Base-by-base conservation (phyloP, 352 stramenopile species). In the Pythium oligandrum region DNA sequence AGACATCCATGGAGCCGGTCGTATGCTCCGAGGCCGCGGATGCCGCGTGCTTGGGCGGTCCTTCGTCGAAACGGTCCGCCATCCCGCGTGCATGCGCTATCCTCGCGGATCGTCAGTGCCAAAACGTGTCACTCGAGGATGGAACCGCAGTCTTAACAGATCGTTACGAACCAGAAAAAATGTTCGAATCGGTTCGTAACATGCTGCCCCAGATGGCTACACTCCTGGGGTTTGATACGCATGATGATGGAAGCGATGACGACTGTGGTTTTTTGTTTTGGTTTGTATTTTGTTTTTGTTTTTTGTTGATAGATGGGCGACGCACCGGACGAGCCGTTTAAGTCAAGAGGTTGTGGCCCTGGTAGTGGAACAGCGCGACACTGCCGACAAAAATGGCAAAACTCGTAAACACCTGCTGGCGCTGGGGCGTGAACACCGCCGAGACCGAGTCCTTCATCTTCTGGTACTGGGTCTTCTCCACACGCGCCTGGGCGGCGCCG, bases 291-390 rank as follows among this genome's bases (percentile, higher is more conserved):
- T 40, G 11, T 42, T 6, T 17, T 38, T 43, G 5, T 51, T 11
- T 49, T 17, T 53, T 26, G 17, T 26, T 26, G 17, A 26, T 26
- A 26, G 17, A 26, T 26, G 17, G 17, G 17, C 17, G 17, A 26
- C 17, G 17, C 17, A 26, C 17, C 17, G 17, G 17, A 26, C 17
- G 17, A 26, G 17, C 17, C 17, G 48, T 57, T 73, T 83, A 85
- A 51, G 71, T 69, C 56, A 93, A 68, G 63, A 93, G 65, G 66
- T 92, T 90, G 60, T 93, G 78, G 57, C 80, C 83, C 56, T 93
- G 82, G 61, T 70, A 87, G 68, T 93, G 83, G 73, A 91, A 92
- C 7, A 93, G 60, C 35, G 53, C 70, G 17, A 80, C 76, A 61
- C 81, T 88, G 54, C 75, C 79, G 11, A 83, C 68, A 53, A 93